phyloP scores from a whole-genome alignment of 140 eudicot genomes.

The Ambrosia hybrid region DNA sequence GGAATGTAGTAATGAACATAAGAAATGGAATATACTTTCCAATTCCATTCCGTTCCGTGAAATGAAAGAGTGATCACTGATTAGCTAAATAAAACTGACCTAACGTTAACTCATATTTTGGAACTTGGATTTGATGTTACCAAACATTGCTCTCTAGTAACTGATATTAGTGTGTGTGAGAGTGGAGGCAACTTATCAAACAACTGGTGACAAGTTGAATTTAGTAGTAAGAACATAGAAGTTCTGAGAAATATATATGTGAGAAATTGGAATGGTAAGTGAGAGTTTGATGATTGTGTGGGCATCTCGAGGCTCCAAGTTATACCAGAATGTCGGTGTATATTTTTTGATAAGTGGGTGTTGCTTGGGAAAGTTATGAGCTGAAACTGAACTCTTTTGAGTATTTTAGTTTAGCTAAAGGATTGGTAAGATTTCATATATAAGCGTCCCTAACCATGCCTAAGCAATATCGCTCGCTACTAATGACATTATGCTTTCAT shows the following conservation, averaged over 20 bases:
- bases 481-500: neutral
- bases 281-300: constrained; percentile 9
- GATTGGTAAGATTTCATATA: neutral
- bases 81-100: too few relatives aligned
- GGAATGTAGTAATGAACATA: too few relatives aligned
- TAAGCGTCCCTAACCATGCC: constrained; percentile 17
- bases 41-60: too few relatives aligned
- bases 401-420: neutral
- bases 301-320: neutral
- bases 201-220: constrained; percentile 1
- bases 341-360: constrained; percentile 11
- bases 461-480: neutral
- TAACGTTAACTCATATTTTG: neutral
- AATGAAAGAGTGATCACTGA: too few relatives aligned
- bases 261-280: neutral
- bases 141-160: constrained; percentile 16
- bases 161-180: constrained; percentile 1
- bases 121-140: constrained; percentile 13
- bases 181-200: neutral
- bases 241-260: neutral
- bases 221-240: constrained; percentile 13
- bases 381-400: constrained; percentile 11
- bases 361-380: constrained; percentile 11
- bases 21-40: too few relatives aligned
- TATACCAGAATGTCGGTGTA: constrained; percentile 3